Conservation (phyloP, 2,329 filamentous ascomycete species). For the Tolypocladium tropicale region DNA sequence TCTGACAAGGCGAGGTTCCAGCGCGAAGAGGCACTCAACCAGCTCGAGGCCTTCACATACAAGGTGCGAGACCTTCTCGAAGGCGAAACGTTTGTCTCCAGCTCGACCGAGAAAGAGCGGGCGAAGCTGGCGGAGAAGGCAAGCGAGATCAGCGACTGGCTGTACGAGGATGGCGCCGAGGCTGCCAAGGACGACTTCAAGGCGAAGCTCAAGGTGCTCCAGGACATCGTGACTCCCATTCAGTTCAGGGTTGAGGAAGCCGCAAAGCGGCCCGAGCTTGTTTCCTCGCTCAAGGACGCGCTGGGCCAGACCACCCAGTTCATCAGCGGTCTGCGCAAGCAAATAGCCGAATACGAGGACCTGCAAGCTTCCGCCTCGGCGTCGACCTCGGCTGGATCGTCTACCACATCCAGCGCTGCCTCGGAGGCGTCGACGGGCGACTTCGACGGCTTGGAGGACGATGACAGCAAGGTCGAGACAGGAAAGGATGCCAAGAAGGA, state of each 20-base stretch:
- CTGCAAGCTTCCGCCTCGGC: conserved; percentile 42
- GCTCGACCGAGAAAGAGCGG: conserved; percentile 60
- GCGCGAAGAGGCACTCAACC: conserved; percentile 82
- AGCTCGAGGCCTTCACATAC: conserved; percentile 91
- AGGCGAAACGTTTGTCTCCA: conserved; percentile 61
- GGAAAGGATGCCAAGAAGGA: conserved; percentile 27
- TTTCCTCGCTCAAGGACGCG: conserved; percentile 58
- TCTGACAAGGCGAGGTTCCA: conserved; percentile 70
- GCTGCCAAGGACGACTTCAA: conserved; percentile 68
- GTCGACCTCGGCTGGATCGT: neutral
- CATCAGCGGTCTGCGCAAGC: conserved; percentile 56
- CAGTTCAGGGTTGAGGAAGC: conserved; percentile 66
- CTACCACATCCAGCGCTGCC: conserved; percentile 27
- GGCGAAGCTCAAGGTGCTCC: conserved; percentile 64
- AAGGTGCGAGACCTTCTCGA: conserved; percentile 73
- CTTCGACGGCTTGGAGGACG: conserved; percentile 72
- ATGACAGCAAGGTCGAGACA: conserved; percentile 33
- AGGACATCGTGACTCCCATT: conserved; percentile 68
- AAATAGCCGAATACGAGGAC: conserved; percentile 58
- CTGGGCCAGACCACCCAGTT: conserved; percentile 64
- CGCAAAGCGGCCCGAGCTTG: conserved; percentile 56
- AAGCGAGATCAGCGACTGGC: conserved; percentile 70
- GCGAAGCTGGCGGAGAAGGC: conserved; percentile 57
- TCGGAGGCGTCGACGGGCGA: conserved; percentile 41
- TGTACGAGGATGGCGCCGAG: conserved; percentile 74